Conservation (phyloP, 805 yeast species). For the Yarrowia sp. region DNA sequence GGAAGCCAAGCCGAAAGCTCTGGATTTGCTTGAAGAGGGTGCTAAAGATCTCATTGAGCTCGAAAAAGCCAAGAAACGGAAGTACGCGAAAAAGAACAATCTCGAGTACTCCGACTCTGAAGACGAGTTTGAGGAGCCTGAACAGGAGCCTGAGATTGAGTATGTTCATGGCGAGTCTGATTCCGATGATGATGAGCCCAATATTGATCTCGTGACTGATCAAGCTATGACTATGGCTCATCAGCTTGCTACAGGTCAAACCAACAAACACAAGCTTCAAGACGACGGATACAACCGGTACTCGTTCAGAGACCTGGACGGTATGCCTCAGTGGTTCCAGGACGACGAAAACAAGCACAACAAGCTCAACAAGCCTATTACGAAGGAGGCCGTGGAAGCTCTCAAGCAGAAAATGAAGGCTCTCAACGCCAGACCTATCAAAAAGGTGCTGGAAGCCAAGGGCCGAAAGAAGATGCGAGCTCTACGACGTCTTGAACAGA, state of each 20-base stretch:
- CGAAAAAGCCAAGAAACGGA: constrained; percentile 13
- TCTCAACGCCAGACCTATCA: constrained; percentile 94
- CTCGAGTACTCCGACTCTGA: constrained; percentile 27
- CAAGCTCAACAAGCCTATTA: constrained; percentile 81
- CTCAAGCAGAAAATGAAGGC: constrained; percentile 72
- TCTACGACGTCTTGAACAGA: constrained; percentile 74
- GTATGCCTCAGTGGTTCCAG: constrained; percentile 93
- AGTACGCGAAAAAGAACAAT: not conserved
- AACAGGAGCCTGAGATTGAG: constrained; percentile 38
- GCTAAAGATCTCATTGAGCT: constrained; percentile 23
- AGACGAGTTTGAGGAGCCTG: constrained; percentile 35
- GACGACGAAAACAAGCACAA: constrained; percentile 90
- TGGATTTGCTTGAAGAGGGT: constrained; percentile 6
- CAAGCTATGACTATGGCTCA: constrained; percentile 99
- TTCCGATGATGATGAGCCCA: constrained; percentile 40
- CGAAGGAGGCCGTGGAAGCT: constrained; percentile 87
- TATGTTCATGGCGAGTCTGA: constrained; percentile 39
- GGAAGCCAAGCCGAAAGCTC: constrained; percentile 25
- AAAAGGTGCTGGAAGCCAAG: constrained; percentile 96
- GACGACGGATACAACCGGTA: constrained; percentile 92
- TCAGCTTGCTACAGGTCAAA: constrained; percentile 86
- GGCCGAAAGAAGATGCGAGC: constrained; percentile 96
- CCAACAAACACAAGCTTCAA: constrained; percentile 76
- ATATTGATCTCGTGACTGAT: constrained; percentile 81
- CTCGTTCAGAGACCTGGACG: constrained; percentile 86